These are phyloP conservation scores for Vitis rupestris DNA, from an alignment of 164 flowering plant species.

Conservation along the genomic window DNA sequence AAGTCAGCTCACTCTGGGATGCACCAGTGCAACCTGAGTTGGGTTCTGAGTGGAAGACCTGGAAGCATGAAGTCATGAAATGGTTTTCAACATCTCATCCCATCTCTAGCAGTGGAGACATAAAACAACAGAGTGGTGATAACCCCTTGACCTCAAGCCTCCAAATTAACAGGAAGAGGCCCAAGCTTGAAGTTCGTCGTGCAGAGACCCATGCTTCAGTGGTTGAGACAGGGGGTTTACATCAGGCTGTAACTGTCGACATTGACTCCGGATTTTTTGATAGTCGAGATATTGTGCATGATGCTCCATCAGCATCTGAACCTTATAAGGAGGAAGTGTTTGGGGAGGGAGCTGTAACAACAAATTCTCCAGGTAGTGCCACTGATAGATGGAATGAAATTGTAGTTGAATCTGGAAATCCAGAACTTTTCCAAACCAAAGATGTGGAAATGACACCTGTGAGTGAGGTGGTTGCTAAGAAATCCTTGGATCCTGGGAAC, in stretches of 20 bases:
- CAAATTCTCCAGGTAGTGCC: slow-evolving; percentile 19
- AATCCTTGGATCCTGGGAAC: slow-evolving; percentile 33
- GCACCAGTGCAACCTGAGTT: slow-evolving; percentile 51
- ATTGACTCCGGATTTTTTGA: slow-evolving; percentile 48
- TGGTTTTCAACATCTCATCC: slow-evolving; percentile 67
- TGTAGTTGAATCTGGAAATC: slow-evolving; percentile 54
- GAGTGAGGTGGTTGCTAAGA: slow-evolving; percentile 28
- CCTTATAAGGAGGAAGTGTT: slow-evolving; percentile 26
- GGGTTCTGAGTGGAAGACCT: slow-evolving; percentile 74
- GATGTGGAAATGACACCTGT: slow-evolving; percentile 39
- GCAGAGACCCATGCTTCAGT: slow-evolving; percentile 63
- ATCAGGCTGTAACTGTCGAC: slow-evolving; percentile 34
- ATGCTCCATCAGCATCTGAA: slow-evolving; percentile 22
- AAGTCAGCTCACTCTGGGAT: slow-evolving; percentile 54
- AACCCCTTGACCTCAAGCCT: slow-evolving; percentile 27
- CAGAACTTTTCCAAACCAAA: slow-evolving; percentile 25
- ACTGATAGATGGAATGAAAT: slow-evolving; percentile 58
- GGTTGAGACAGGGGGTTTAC: slow-evolving; percentile 28
- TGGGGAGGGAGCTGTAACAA: slow-evolving; percentile 21
- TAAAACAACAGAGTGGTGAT: slow-evolving; percentile 38
- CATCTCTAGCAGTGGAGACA: slow-evolving; percentile 28
- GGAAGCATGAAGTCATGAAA: slow-evolving; percentile 87
- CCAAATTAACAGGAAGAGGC: slow-evolving; percentile 68
- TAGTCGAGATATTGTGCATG: slow-evolving; percentile 28
- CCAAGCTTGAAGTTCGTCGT: slow-evolving; percentile 96